Conservation (phyloP, 2,329 filamentous ascomycete genomes). For the Alternaria sp. region DNA sequence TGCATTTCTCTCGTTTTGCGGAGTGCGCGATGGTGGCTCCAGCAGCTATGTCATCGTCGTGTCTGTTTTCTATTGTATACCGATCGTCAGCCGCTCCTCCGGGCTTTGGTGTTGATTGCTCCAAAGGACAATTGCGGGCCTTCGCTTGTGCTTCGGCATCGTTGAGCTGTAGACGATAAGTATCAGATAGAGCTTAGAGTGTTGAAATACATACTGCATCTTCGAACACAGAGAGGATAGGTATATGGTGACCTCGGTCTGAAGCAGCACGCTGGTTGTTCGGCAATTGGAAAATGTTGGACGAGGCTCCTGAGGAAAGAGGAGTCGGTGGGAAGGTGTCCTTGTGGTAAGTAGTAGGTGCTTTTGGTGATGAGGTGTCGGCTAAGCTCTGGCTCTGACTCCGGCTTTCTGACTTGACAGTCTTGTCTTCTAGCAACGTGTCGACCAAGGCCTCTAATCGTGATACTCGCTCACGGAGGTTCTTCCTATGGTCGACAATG, state of each 20-base stretch:
- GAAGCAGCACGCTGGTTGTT: conserved; percentile 31
- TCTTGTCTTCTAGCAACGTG: conserved; percentile 46
- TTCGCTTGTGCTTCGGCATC: conserved; percentile 43
- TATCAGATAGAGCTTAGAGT: neutral
- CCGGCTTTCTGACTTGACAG: conserved; percentile 36
- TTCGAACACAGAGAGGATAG: conserved; percentile 49
- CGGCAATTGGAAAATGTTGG: conserved; percentile 23
- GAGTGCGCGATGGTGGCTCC: conserved; percentile 25
- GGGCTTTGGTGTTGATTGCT: conserved; percentile 24
- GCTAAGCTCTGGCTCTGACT: conserved; percentile 30
- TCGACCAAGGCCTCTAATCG: conserved; percentile 51
- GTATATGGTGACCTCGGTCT: conserved; percentile 43
- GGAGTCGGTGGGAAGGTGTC: conserved; percentile 43
- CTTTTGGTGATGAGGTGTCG: conserved; percentile 39
- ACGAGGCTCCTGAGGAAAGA: conserved; percentile 40
- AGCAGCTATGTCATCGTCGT: conserved; percentile 36
- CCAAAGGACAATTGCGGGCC: conserved; percentile 28
- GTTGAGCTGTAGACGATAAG: conserved; percentile 40
- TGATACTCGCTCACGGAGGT: conserved; percentile 52
- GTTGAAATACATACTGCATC: conserved; percentile 42
- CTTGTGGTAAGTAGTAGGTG: conserved; percentile 27
- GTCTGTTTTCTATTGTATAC: conserved; percentile 40
- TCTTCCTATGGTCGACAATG: conserved; percentile 52
- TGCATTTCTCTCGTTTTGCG: conserved; percentile 45
- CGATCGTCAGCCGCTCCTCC: conserved; percentile 21